Base-by-base conservation (phyloP, 1,139 yeast genomes). In the Candida freyschussii region DNA sequence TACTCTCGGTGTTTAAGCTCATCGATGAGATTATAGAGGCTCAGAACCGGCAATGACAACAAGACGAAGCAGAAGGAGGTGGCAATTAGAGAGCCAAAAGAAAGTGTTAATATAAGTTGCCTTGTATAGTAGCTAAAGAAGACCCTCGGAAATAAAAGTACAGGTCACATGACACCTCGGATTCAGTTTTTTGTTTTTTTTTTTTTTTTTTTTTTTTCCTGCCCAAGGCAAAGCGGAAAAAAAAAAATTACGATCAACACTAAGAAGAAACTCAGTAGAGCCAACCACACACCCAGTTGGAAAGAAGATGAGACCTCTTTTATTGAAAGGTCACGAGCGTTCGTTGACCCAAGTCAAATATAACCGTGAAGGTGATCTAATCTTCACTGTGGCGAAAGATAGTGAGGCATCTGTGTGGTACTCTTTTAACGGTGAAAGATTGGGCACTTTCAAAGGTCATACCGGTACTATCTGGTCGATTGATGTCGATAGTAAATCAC, bases 381-480 rank as follows among this genome's bases (percentile, higher is more conserved):
- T 93, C 43, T 83, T 93, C 60, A 79, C 96, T 9, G 91, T 86
- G 27, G 89, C 96, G 51, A 87, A 93, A 62, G 98, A 89, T 72
- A 75, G 75, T 52, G 69, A 69, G 30, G 93, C 91, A n/a, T 79
- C 87, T 36, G 82, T 89, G 43, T 93, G 97, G 97, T 91, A 75
- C 62, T 76, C 96, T 17, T 81, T 84, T 46, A 91, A 89, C 58
- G 99, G 99, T 51, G 98, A 93, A 65, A 78, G 98, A 62, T 65
- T 93, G 41, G 99, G 98, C 33, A 91, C 99, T 39, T 75, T 86
- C 48, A 78, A 75, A 41, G 87, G 87, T 13, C 98, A 91, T 60
- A 72, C 72, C 44, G 98, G 98, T 78, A 85, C 96, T 41, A 81
- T 91, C 54, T 87, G 95, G 94, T 80, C 96, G 24, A 81, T 91